Percentiles rank a stretch among this genome's conserved stretches.
These are phyloP conservation scores for Oropetium thomaeum DNA, from an alignment of 176 grass and related monocot genomes.

Conservation along the genomic window DNA sequence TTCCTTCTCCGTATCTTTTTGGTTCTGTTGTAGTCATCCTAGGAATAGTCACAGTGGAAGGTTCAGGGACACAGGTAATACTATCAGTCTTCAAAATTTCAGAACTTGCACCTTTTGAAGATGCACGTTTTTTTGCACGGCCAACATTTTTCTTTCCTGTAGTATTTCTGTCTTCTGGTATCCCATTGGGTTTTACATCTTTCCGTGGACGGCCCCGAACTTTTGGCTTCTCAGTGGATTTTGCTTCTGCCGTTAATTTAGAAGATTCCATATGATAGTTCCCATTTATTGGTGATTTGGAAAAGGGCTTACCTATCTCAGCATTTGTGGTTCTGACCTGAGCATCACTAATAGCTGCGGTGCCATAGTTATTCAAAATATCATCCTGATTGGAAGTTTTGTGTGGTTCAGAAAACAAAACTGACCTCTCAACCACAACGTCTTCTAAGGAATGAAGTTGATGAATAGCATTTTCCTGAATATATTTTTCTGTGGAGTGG, in stretches of 20 bases:
- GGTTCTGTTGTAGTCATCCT: neutral
- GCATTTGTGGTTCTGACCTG: slow-evolving; percentile 15
- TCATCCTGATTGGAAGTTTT: neutral
- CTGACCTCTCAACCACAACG: neutral
- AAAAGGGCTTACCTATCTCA: neutral
- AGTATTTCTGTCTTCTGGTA: slow-evolving; percentile 41
- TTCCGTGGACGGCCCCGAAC: slow-evolving; percentile 36
- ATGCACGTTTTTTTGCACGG: slow-evolving; percentile 30
- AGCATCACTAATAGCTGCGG: slow-evolving; percentile 2
- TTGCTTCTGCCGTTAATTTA: slow-evolving; percentile 35
- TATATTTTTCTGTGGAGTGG: slow-evolving; percentile 20
- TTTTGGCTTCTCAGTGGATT: slow-evolving; percentile 29
- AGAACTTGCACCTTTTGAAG: slow-evolving; percentile 11
- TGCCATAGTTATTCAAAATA: neutral
- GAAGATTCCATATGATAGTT: slow-evolving; percentile 19
- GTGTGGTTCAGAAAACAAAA: slow-evolving; percentile 18
- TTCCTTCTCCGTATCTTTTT: neutral
- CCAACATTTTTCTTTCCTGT: slow-evolving; percentile 26
- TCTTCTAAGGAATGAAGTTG: slow-evolving; percentile 27
- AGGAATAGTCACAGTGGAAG: slow-evolving; percentile 11
- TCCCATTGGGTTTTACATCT: slow-evolving; percentile 27
- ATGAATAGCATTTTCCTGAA: slow-evolving; percentile 8
- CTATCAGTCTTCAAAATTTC: neutral
- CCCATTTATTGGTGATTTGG: slow-evolving; percentile 30
- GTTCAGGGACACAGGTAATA: slow-evolving; percentile 31